Conservation (phyloP, 2,329 filamentous ascomycete genomes). For the Aspergillus caelatus region DNA sequence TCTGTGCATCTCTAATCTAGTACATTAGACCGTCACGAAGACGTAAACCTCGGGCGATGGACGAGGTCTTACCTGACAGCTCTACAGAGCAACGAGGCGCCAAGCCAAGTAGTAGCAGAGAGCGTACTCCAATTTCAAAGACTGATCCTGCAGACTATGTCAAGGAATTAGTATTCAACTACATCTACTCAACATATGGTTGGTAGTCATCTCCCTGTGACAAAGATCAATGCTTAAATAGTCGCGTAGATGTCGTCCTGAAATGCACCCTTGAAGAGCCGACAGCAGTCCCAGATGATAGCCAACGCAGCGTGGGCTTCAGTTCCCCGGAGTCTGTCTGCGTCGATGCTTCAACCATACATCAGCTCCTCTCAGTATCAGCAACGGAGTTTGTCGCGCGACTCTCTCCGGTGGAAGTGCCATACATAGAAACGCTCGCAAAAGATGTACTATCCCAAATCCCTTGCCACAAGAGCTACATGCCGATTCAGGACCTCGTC, state of each 20-base stretch:
- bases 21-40: background rate
- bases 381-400: background rate
- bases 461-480: background rate
- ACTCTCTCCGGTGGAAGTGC: background rate
- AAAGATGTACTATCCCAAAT: background rate
- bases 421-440: background rate
- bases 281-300: background rate
- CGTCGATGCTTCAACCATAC: background rate
- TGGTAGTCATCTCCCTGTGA: background rate
- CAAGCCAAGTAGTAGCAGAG: background rate
- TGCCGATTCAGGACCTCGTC: background rate
- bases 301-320: background rate
- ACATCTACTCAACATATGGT: slow-evolving; percentile 5
- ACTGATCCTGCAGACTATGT: slow-evolving; percentile 1
- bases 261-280: background rate
- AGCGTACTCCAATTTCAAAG: background rate
- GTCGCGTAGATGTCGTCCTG: background rate
- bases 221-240: background rate
- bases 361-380: background rate
- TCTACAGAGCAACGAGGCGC: background rate
- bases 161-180: background rate
- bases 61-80: background rate
- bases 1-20: background rate
- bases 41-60: background rate
- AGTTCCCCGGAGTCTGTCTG: background rate